Conservation (phyloP, 1,284 basidiomycete species). For the Ustilago xerochloae region DNA sequence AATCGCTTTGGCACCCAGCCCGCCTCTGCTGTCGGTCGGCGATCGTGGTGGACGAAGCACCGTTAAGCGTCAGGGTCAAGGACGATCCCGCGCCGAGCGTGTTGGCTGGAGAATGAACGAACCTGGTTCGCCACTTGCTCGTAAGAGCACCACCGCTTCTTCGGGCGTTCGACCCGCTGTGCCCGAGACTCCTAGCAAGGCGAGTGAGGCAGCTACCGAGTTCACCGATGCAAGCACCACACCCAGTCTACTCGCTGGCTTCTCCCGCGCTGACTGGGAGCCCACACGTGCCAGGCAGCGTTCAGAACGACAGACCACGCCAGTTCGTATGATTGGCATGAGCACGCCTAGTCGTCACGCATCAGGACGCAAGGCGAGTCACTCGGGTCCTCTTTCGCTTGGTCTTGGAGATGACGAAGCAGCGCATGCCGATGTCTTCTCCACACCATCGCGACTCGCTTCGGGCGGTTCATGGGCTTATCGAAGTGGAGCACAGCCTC, state of each 20-base stretch:
- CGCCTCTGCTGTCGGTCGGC: conserved; percentile 42
- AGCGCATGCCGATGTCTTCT: conserved; percentile 54
- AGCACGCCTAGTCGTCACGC: conserved; percentile 49
- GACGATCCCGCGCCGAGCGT: conserved; percentile 50
- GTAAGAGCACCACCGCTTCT: conserved; percentile 55
- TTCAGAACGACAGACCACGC: conserved; percentile 34
- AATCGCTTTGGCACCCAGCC: conserved; percentile 56
- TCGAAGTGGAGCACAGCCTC: conserved; percentile 21
- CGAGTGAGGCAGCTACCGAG: conserved; percentile 36
- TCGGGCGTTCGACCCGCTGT: conserved; percentile 38
- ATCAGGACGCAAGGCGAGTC: conserved; percentile 37
- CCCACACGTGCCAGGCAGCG: conserved; percentile 22
- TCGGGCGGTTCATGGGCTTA: conserved; percentile 46
- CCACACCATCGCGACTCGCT: conserved; percentile 55
- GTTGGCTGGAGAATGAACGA: conserved; percentile 55
- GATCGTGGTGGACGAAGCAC: conserved; percentile 39
- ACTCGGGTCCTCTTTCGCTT: conserved; percentile 33
- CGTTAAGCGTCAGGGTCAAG: conserved; percentile 48
- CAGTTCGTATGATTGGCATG: conserved; percentile 34
- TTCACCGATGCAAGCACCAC: conserved; percentile 45
- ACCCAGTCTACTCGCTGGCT: conserved; percentile 44
- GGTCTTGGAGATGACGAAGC: conserved; percentile 40
- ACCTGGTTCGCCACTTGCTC: conserved; percentile 58
- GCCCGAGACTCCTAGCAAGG: conserved; percentile 37
- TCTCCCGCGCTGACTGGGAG: conserved; percentile 49